Base-by-base conservation (phyloP, 306 rosid species). In the Quercus mongolica region DNA sequence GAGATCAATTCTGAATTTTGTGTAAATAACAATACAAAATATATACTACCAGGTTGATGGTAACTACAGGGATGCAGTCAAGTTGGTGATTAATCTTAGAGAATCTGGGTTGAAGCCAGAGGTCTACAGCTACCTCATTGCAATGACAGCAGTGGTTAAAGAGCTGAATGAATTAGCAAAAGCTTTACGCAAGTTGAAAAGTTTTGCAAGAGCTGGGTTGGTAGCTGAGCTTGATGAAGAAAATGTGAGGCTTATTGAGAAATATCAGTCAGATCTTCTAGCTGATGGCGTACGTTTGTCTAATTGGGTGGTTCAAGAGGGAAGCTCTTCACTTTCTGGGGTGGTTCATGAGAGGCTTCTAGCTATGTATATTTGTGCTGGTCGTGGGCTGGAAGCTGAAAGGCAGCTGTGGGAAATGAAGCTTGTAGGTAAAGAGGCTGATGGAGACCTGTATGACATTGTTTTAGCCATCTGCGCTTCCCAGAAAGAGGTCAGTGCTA, bases 381-480 rank as follows among this genome's bases (percentile, higher is more conserved):
- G 98, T 61, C 88, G 86, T 44, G 99, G 99, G 85, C 79, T 88
- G n/a, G 94, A 95, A 85, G 99, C 99, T 0, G 99, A 95, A 86
- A 89, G 92, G 78, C 97, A 95, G 78, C 82, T 95, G 52, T 95
- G 99, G 98, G 93, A 93, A 80, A 90, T 93, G 98, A 93, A 91
- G 77, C 97, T 95, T 56, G 91, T 89, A 4, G 99, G 99, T 5
- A 95, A 93, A 88, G 97, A 95, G 79, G 93, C 96, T 5, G 96
- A 90, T 41, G 87, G 86, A 52, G 94, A 89, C 82, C 96, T 95
- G 67, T 86, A 95, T 35, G 94, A 93, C 90, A 91, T 95, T 13
- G 98, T 95, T 58, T 89, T 95, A 59, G 98, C 99, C 81, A 91
- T 95, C 56, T 93, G 95, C 25, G 99, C 99, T 30, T 95, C 99